phyloP scores from a whole-genome alignment of 164 flowering plant species.

The Liquidambar formosana region DNA sequence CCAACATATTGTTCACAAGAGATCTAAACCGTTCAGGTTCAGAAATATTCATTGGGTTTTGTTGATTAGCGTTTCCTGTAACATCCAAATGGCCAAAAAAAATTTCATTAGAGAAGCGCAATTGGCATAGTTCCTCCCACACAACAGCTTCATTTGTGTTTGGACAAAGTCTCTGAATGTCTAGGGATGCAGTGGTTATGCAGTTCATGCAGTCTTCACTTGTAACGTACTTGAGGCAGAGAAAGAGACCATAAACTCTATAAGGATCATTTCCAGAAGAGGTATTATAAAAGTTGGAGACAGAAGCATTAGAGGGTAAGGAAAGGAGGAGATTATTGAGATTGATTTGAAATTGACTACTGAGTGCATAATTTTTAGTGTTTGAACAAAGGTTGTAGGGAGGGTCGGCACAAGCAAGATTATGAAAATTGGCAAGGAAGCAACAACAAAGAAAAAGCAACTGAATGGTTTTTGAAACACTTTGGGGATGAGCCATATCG shows the following conservation, averaged over 20 bases:
- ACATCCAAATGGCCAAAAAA: constrained; percentile 30
- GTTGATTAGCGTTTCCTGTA: constrained; percentile 7
- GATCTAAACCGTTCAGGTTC: constrained; percentile 16
- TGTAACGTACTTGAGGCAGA: constrained; percentile 27
- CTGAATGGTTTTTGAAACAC: neutral
- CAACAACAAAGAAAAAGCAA: neutral
- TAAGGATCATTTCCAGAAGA: constrained; percentile 18
- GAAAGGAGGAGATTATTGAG: constrained; percentile 16
- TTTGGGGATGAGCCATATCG: neutral
- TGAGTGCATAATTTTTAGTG: neutral
- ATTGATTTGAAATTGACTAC: constrained; percentile 11
- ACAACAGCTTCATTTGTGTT: constrained; percentile 23
- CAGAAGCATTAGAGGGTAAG: constrained; percentile 19
- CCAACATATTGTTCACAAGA: constrained; percentile 13
- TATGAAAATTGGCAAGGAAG: neutral
- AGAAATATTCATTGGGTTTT: constrained; percentile 18
- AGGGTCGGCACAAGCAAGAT: constrained; percentile 12
- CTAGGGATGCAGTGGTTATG: constrained; percentile 9
- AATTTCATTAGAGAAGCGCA: constrained; percentile 27
- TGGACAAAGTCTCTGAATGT: constrained; percentile 20
- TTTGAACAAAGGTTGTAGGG: constrained; percentile 7
- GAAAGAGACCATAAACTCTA: constrained; percentile 28
- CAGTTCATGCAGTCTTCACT: constrained; percentile 16
- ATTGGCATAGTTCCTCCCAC: constrained; percentile 37
- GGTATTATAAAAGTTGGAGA: constrained; percentile 15